Percentiles rank a stretch among this genome's conserved stretches.
Evolutionary conservation across 148 eudicot genomes (phyloP).

Genomic region (Arctostaphylos glauca): DNA sequence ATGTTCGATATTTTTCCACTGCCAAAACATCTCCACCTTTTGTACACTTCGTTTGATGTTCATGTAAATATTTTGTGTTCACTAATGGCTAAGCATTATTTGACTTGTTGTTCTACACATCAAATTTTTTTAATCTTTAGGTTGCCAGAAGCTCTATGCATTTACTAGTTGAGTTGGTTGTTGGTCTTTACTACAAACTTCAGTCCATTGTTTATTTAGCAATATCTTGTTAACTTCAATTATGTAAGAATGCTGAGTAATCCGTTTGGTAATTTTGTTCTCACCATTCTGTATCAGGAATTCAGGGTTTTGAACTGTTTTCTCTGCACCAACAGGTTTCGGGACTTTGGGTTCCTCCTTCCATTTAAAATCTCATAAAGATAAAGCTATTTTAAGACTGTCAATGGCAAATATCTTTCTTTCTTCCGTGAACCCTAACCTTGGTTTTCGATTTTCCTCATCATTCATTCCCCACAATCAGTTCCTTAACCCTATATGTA

Average conservation of each 20-base stretch:
- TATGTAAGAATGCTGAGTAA: background rate
- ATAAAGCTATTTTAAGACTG: background rate
- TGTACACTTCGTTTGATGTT: background rate
- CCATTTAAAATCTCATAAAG: background rate
- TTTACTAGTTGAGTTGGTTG: background rate
- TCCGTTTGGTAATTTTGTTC: background rate
- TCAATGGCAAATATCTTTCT: constrained; percentile 22
- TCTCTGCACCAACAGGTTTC: constrained; percentile 1
- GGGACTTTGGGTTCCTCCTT: background rate
- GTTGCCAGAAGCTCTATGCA: background rate
- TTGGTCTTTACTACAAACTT: background rate
- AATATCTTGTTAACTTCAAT: background rate
- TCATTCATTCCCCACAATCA: background rate
- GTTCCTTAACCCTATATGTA: constrained; percentile 3
- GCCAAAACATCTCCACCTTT: background rate
- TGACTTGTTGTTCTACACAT: background rate
- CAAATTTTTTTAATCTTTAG: background rate
- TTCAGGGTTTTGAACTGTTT: constrained; percentile 8
- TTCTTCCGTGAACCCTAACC: constrained; percentile 21
- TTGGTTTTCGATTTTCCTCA: constrained; percentile 12
- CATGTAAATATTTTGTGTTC: background rate
- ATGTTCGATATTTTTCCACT: background rate
- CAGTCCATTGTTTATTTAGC: background rate
- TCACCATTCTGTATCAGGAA: background rate
- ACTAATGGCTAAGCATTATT: background rate